phyloP scores from a whole-genome alignment of 495 filamentous ascomycete genomes.

The Daldinia decipiens region DNA sequence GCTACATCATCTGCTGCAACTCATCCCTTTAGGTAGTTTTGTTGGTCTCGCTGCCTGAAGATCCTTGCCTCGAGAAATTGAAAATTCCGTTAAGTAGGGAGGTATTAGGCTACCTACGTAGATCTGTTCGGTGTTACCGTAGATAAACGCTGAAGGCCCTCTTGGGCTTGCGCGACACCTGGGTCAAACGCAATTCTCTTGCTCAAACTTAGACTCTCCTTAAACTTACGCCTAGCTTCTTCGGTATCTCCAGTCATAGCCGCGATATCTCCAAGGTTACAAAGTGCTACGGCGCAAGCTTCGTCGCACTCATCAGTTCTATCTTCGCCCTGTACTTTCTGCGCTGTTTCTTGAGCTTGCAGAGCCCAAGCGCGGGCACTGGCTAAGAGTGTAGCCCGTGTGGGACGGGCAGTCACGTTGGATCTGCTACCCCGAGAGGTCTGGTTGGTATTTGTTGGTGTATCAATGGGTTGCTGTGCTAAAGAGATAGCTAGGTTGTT shows the following conservation, averaged over 20 bases:
- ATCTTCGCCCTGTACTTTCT: conserved; percentile 56
- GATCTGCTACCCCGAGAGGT: conserved; percentile 24
- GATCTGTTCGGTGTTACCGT: conserved; percentile 2
- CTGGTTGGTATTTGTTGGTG: conserved; percentile 47
- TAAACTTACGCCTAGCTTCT: conserved; percentile 71
- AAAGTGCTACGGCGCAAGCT: conserved; percentile 84
- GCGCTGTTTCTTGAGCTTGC: conserved; percentile 43
- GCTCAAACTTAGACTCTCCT: conserved; percentile 71
- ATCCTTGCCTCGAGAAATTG: background rate
- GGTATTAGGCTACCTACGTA: conserved; percentile 22
- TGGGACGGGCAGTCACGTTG: conserved; percentile 47
- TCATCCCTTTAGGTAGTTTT: background rate
- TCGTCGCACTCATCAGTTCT: conserved; percentile 83
- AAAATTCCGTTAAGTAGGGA: background rate
- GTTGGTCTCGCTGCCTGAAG: background rate
- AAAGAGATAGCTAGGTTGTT: conserved; percentile 76
- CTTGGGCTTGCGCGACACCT: conserved; percentile 68
- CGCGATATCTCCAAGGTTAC: conserved; percentile 86
- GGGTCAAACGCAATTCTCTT: conserved; percentile 71
- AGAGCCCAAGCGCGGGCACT: conserved; percentile 47
- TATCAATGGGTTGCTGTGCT: conserved; percentile 69
- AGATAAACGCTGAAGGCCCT: conserved; percentile 63
- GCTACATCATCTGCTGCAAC: background rate
- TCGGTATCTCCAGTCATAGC: conserved; percentile 70
- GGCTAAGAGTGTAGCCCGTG: conserved; percentile 60